phyloP scores from a whole-genome alignment of 208 protist genomes.

The Blastocrithidia nonstop region DNA sequence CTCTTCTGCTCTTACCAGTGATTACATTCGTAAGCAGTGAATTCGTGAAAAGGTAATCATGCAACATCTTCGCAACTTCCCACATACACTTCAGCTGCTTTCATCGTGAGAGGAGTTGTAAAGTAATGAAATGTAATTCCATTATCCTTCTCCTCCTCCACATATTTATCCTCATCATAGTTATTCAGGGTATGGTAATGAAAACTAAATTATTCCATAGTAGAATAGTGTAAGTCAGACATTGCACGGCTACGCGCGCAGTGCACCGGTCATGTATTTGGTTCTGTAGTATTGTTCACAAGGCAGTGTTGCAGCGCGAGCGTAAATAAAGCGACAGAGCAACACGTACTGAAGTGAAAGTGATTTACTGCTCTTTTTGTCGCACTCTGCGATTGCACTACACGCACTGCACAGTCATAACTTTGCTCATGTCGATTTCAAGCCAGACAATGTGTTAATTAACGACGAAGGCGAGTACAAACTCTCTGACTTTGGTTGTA shows the following conservation, averaged over 20 bases:
- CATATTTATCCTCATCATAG: too few relatives aligned
- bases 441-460: constrained; percentile 87
- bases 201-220: too few relatives aligned
- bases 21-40: constrained; percentile 25
- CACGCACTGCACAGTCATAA: constrained; percentile 60
- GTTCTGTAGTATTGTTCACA: constrained; percentile 77
- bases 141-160: too few relatives aligned
- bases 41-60: constrained; percentile 52
- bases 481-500: constrained; percentile 88
- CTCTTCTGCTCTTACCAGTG: constrained; percentile 22
- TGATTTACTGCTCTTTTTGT: constrained; percentile 63
- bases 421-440: constrained; percentile 89
- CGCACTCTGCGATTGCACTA: constrained; percentile 77
- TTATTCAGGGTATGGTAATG: too few relatives aligned
- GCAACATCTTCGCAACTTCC: constrained; percentile 27
- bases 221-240: not conserved
- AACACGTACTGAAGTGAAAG: constrained; percentile 42
- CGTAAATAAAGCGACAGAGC: constrained; percentile 18
- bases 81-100: constrained; percentile 64
- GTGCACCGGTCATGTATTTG: constrained; percentile 48
- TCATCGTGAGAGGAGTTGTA: constrained; percentile 66
- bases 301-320: constrained; percentile 46
- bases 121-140: not conserved
- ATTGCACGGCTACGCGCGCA: not conserved
- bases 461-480: constrained; percentile 62